Evolutionary conservation across 208 protist genomes (phyloP), one percentile per base, ranked within the genome.

Genomic region (Acanthamoeba rhysodes): DNA sequence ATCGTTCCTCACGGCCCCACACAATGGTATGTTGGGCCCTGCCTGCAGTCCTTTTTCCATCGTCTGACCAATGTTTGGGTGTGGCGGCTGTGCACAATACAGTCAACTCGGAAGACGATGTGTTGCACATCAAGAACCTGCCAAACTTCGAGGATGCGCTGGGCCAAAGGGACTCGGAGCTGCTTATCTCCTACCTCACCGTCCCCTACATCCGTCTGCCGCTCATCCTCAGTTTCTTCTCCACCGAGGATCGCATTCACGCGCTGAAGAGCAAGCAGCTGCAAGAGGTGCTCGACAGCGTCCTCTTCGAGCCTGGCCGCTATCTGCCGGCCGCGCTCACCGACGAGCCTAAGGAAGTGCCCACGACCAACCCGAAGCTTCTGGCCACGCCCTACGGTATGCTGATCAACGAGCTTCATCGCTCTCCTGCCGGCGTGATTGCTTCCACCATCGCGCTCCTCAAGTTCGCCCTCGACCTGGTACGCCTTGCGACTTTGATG

Each of bases 251-350:
- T 95, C 98, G 98, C 88, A 95, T 98, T 90, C 97, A 97, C 95
- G 22, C 93, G 37, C 96, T 98, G 20, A 72, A 88, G 37, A 88
- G 74, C 88, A 72, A 62, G 57, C 48, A 95, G 93, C 95, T 98
- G 96, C 97, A 97, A 88, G 85, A 96, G n/a, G 92, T 99, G 48
- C 96, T 99, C 53, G 98, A 98, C 34, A 97, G 97, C 22, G 97
- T 98, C 7, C 90, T 99, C 64, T 99, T 99, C 88, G 98, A 99
- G 95, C 98, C 98, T 18, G 98, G 97, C 16, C 94, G 95, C 29
- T 98, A 97, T 94, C 96, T 98, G 78, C 96, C 96, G 27, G 18
- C 59, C 27, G 32, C 34, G 16, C 64, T 80, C 29, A 82, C 82
- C 5, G 88, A 96, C 12, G 95, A 95, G 78, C 97, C 57, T 41